Evolutionary conservation across 768 basidiomycete genomes (phyloP).

Genomic region (Naganishia antarctica): DNA sequence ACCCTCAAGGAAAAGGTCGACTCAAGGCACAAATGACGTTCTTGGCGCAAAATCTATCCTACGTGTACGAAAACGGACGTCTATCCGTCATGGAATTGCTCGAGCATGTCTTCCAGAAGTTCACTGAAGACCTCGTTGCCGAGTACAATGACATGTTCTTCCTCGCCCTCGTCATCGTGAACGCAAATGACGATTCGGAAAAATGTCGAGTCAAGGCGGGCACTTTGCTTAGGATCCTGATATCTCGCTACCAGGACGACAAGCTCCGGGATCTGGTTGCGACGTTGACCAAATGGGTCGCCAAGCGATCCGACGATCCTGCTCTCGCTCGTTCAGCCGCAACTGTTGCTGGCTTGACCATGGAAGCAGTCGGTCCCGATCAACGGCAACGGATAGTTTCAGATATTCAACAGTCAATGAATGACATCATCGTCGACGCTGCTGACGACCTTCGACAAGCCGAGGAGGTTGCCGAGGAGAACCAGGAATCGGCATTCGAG

Average conservation of each 20-base stretch:
- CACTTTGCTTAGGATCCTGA: conserved; percentile 70
- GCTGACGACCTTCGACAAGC: conserved; percentile 49
- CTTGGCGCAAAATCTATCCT: conserved; percentile 84
- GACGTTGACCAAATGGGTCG: conserved; percentile 72
- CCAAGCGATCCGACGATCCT: conserved; percentile 58
- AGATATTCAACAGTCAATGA: conserved; percentile 50
- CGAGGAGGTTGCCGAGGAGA: conserved; percentile 51
- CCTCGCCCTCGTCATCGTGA: conserved; percentile 80
- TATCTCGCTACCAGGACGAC: conserved; percentile 62
- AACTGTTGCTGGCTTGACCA: conserved; percentile 74
- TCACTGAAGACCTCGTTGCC: conserved; percentile 60
- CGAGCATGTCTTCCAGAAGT: conserved; percentile 76
- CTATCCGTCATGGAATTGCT: conserved; percentile 91
- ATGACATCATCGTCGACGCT: conserved; percentile 49
- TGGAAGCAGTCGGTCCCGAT: conserved; percentile 60
- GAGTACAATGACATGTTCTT: conserved; percentile 87
- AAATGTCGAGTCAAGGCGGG: conserved; percentile 86
- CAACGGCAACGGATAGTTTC: conserved; percentile 53
- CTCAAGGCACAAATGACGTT: conserved; percentile 83
- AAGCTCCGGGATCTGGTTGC: conserved; percentile 59
- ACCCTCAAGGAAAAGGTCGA: conserved; percentile 90
- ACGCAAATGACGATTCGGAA: conserved; percentile 88
- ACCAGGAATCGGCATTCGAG: conserved; percentile 31
- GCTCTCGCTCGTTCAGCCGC: conserved; percentile 67
- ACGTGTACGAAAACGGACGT: conserved; percentile 82